Evolutionary conservation across 106 monocot genomes (phyloP), one percentile per base, ranked within the genome.

Genomic region (Dendrobium nobile): DNA sequence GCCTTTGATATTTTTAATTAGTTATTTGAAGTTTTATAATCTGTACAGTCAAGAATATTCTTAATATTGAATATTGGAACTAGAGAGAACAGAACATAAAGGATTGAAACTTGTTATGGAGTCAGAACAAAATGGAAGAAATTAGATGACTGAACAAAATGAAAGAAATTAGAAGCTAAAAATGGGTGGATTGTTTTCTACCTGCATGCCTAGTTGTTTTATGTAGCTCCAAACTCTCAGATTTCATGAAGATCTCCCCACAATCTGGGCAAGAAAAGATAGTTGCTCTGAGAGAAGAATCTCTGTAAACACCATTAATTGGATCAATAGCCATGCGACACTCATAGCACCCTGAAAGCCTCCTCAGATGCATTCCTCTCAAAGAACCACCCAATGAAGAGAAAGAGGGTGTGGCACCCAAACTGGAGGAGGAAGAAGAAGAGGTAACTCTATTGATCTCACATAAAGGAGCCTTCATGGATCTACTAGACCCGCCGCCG

Each of bases 301-400:
- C 82, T 73, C 89, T 92, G 31, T 67, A 22, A 16, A 84, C 54
- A 4, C 89, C 85, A 80, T 56, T 79, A 1, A 90, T 67, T 1
- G 96, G 94, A 83, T 90, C 89, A 2, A 82, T 75, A 75, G 85
- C 88, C 64, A 84, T 81, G 58, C 85, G 88, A 40, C 88, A 93
- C 84, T 96, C 93, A 28, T 92, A 92, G 75, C 97, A 98, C 61
- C 92, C 97, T 2, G 97, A 92, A 67, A 94, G 65, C 84, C 86
- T 88, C 64, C 92, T 85, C 67, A 94, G 77, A 72, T 93, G 91
- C 89, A 91, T 83, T 27, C 84, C 90, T 72, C 89, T 85, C 79
- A 92, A 89, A 76, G 96, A 93, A 19, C 95, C 95, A 76, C 91
- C 88, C 70, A 64, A 19, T n/a, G 89, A 93, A 54, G 93, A 96